These are phyloP conservation scores for Usnea hakonensis DNA, from an alignment of 495 filamentous ascomycete genomes.

Conservation along the genomic window DNA sequence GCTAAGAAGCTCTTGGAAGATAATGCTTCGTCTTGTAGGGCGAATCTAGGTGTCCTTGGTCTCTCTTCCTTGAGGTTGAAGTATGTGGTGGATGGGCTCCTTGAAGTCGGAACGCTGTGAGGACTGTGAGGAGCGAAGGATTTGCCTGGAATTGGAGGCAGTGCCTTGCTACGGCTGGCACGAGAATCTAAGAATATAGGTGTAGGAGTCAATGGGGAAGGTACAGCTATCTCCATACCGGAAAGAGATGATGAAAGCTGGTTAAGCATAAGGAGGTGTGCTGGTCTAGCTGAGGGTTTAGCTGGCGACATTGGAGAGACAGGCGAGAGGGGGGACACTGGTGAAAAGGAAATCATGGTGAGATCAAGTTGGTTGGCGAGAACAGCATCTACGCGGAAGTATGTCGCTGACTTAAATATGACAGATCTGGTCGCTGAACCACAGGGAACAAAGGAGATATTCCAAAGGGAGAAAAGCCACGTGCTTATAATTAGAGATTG, in stretches of 20 bases:
- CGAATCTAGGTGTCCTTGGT: not conserved
- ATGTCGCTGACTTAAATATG: not conserved
- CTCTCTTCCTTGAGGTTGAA: conserved; percentile 12
- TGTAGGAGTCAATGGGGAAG: not conserved
- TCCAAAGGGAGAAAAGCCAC: not conserved
- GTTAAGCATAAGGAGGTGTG: not conserved
- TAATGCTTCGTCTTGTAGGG: not conserved
- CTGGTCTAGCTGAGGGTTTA: not conserved
- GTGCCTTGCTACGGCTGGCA: conserved; percentile 6
- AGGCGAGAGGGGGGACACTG: not conserved
- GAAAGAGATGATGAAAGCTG: conserved; percentile 4
- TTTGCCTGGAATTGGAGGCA: conserved; percentile 13
- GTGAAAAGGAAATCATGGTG: not conserved
- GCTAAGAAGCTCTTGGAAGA: conserved; percentile 5
- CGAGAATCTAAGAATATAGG: not conserved
- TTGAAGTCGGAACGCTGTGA: not conserved
- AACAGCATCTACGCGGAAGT: not conserved
- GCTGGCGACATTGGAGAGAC: not conserved
- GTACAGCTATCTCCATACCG: conserved; percentile 16
- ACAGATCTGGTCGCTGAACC: not conserved
- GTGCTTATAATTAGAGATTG: conserved; percentile 2
- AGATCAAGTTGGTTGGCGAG: not conserved
- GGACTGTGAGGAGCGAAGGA: not conserved
- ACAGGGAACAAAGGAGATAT: not conserved
- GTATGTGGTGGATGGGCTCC: conserved; percentile 16